Conservation (phyloP, 495 filamentous ascomycete genomes). For the Penicillium riverlandense region DNA sequence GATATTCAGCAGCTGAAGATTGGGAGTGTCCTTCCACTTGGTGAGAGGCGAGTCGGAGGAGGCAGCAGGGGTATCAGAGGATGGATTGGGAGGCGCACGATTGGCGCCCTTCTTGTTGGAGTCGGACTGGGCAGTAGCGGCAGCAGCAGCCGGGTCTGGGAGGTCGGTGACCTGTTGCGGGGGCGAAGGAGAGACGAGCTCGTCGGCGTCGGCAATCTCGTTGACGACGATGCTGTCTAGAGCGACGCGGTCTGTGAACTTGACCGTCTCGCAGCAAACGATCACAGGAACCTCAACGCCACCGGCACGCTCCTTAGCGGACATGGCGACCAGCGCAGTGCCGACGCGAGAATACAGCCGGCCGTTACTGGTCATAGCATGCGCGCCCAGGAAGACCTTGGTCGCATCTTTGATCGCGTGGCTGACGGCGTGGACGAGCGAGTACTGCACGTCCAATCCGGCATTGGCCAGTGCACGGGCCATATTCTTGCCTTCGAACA, state of each 20-base stretch:
- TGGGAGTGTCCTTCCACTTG: slow-evolving; percentile 54
- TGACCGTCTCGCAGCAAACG: slow-evolving; percentile 90
- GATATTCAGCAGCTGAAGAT: slow-evolving; percentile 69
- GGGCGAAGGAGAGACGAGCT: slow-evolving; percentile 38
- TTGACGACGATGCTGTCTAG: slow-evolving; percentile 89
- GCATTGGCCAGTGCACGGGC: slow-evolving; percentile 58
- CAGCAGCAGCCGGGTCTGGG: slow-evolving; percentile 19
- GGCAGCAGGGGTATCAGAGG: slow-evolving; percentile 15
- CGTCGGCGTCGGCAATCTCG: slow-evolving; percentile 71
- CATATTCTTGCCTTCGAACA: slow-evolving; percentile 74
- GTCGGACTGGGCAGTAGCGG: slow-evolving; percentile 18
- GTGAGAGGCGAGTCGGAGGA: slow-evolving; percentile 30
- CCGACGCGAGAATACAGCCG: slow-evolving; percentile 80
- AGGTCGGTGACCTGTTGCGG: slow-evolving; percentile 32
- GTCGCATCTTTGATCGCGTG: slow-evolving; percentile 66
- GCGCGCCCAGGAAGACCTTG: slow-evolving; percentile 80
- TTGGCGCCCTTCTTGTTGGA: slow-evolving; percentile 30
- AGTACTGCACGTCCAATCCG: slow-evolving; percentile 74
- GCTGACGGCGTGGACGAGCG: slow-evolving; percentile 65
- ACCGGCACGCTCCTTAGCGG: slow-evolving; percentile 58
- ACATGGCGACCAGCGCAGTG: slow-evolving; percentile 83
- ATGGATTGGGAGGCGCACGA: slow-evolving; percentile 4
- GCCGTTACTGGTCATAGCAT: slow-evolving; percentile 87
- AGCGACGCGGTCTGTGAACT: slow-evolving; percentile 86
- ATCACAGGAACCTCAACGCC: slow-evolving; percentile 66